phyloP scores from a whole-genome alignment of 345 rosid species.

The Boechera divaricarpa region DNA sequence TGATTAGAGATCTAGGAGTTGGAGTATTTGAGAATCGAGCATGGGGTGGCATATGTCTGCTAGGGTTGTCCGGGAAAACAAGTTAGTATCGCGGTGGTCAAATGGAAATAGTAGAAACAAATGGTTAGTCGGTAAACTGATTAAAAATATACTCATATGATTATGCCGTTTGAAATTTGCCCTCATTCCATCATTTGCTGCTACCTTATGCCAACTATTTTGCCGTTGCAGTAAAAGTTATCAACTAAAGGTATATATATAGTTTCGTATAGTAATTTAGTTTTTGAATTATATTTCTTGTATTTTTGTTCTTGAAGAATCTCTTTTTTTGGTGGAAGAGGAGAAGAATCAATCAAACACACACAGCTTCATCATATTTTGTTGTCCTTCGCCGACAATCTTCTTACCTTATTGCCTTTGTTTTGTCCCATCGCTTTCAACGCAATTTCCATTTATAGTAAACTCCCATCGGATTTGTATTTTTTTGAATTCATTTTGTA shows the following conservation, averaged over 20 bases:
- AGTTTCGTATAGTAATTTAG: background rate
- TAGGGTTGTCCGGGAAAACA: too few species aligned
- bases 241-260: background rate
- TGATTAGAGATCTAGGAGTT: too few species aligned
- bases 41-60: too few species aligned
- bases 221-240: background rate
- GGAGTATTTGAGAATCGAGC: too few species aligned
- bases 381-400: slow-evolving; percentile 48
- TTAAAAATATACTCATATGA: background rate
- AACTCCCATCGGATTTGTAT: slow-evolving; percentile 30
- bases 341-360: slow-evolving; percentile 23
- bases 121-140: background rate
- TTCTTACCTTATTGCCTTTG: slow-evolving; percentile 43
- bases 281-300: background rate
- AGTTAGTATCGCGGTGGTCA: too few species aligned
- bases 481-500: background rate
- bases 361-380: slow-evolving; percentile 29
- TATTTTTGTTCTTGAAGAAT: slow-evolving; percentile 27
- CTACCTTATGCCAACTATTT: background rate
- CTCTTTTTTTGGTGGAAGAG: slow-evolving; percentile 27
- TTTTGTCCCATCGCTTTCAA: slow-evolving; percentile 48
- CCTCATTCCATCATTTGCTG: slow-evolving; percentile 2
- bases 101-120: background rate
- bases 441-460: slow-evolving; percentile 38
- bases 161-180: background rate